A percentile compares a stretch with the other conserved stretches of the same genome.
Evolutionary conservation across 2,329 filamentous ascomycete genomes (phyloP).

Genomic region (Volutella citrinella): DNA sequence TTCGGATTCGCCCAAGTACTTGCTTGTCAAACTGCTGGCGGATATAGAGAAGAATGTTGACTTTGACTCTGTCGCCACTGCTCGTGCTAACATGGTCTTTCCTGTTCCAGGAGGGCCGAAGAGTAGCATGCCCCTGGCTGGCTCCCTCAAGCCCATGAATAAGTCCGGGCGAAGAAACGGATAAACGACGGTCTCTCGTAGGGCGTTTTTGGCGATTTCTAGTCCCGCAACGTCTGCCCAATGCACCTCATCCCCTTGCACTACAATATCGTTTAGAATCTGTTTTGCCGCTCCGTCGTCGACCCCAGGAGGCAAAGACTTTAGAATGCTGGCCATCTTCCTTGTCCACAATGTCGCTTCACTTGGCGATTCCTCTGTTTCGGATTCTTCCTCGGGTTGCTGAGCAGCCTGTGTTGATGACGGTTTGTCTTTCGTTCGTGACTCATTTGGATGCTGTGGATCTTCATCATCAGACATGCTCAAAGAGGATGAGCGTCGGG

Average conservation of each 20-base stretch:
- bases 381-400: slow-evolving; percentile 42
- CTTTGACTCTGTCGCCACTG: slow-evolving; percentile 89
- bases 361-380: slow-evolving; percentile 36
- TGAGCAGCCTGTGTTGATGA: no score
- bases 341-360: slow-evolving; percentile 56
- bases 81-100: slow-evolving; percentile 93
- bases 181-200: slow-evolving; percentile 96
- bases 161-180: slow-evolving; percentile 92
- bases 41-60: slow-evolving; percentile 98
- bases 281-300: slow-evolving; percentile 82
- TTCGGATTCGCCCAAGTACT: slow-evolving; percentile 94
- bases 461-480: slow-evolving; percentile 26
- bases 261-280: slow-evolving; percentile 93
- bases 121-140: slow-evolving; percentile 89
- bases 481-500: slow-evolving; percentile 20
- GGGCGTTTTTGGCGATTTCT: slow-evolving; percentile 82
- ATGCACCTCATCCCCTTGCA: slow-evolving; percentile 89
- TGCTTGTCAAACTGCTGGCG: slow-evolving; percentile 89
- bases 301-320: slow-evolving; percentile 75
- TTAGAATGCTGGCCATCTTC: slow-evolving; percentile 64
- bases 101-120: slow-evolving; percentile 98
- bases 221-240: slow-evolving; percentile 94
- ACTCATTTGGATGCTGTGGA: no score
- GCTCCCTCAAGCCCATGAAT: slow-evolving; percentile 93
- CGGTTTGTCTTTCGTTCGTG: no score